A percentile compares a stretch with the other conserved stretches of the same genome.
These are phyloP conservation scores for Alternaria conjuncta DNA, from an alignment of 2,329 filamentous ascomycete species.

Conservation along the genomic window DNA sequence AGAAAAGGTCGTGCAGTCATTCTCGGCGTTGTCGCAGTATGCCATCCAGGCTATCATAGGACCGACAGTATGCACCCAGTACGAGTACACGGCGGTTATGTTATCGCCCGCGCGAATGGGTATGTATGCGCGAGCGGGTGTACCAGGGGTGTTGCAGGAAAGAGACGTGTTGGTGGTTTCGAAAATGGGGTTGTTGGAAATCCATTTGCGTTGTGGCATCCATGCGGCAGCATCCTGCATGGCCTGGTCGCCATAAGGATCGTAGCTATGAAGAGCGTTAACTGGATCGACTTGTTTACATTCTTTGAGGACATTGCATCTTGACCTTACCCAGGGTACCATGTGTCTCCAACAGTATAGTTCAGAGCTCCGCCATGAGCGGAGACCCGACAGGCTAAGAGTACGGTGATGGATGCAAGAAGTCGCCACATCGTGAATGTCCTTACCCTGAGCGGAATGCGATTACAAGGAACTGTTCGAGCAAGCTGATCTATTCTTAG, in stretches of 20 bases:
- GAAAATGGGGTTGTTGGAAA: constrained; percentile 38
- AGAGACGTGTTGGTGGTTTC: constrained; percentile 28
- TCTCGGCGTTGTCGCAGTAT: constrained; percentile 22
- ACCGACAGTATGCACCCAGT: constrained; percentile 41
- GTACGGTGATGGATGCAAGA: constrained; percentile 4
- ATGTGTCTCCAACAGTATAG: constrained; percentile 40
- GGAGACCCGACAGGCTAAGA: constrained; percentile 17
- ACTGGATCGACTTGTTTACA: background rate
- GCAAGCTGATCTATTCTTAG: background rate
- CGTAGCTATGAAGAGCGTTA: constrained; percentile 26
- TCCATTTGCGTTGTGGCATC: constrained; percentile 41
- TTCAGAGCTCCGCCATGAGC: constrained; percentile 38
- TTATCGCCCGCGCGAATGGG: constrained; percentile 34
- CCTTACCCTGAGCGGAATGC: background rate
- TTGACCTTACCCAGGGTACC: constrained; percentile 36
- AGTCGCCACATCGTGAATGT: constrained; percentile 19
- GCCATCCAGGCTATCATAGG: constrained; percentile 41
- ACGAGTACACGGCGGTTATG: constrained; percentile 36
- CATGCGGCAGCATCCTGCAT: constrained; percentile 28
- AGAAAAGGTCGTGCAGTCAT: constrained; percentile 28
- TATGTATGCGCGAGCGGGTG: constrained; percentile 30
- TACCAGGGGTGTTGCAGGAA: constrained; percentile 39
- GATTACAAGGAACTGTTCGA: background rate
- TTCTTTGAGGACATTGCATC: background rate
- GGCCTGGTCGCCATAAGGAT: constrained; percentile 28